These are phyloP conservation scores for Aspergillus wentii DNA, from an alignment of 495 filamentous ascomycete species.

Conservation along the genomic window DNA sequence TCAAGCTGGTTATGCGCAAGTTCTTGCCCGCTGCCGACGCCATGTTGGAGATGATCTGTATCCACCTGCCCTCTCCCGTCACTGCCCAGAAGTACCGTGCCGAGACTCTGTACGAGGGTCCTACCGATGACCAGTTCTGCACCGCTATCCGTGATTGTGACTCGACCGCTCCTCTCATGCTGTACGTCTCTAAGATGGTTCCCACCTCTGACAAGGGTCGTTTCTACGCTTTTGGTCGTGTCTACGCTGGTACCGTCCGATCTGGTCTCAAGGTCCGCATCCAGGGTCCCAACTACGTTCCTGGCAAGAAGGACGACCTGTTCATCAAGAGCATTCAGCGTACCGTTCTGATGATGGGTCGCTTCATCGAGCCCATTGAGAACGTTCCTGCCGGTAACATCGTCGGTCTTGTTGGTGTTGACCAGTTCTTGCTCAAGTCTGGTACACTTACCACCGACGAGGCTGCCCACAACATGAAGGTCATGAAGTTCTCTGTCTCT, in stretches of 20 bases:
- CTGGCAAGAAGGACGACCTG: slow-evolving; percentile 97
- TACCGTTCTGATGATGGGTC: slow-evolving; percentile 99
- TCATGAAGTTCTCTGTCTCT: slow-evolving; percentile 99
- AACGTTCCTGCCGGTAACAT: slow-evolving; percentile 99
- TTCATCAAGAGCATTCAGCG: slow-evolving; percentile 99
- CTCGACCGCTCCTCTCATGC: slow-evolving; percentile 96
- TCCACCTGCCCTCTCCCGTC: slow-evolving; percentile 94
- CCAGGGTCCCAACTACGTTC: slow-evolving; percentile 97
- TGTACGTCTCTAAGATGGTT: slow-evolving; percentile 99
- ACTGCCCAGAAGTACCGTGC: slow-evolving; percentile 97
- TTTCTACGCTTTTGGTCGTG: slow-evolving; percentile 99
- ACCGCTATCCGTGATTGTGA: slow-evolving; percentile 98
- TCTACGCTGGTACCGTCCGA: slow-evolving; percentile 95
- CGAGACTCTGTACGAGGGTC: slow-evolving; percentile 98
- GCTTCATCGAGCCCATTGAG: slow-evolving; percentile 97
- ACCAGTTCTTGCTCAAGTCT: slow-evolving; percentile 99
- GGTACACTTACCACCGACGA: slow-evolving; percentile 97
- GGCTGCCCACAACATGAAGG: slow-evolving; percentile 99
- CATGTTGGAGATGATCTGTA: slow-evolving; percentile 99
- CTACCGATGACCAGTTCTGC: slow-evolving; percentile 82
- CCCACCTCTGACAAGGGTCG: slow-evolving; percentile 99
- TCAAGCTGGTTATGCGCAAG: slow-evolving; percentile 97
- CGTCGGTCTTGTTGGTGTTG: slow-evolving; percentile 96
- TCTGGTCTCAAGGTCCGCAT: slow-evolving; percentile 99
- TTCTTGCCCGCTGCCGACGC: slow-evolving; percentile 98